Conservation (phyloP, 2,329 filamentous ascomycete genomes). For the Rugonectria rugulosa region DNA sequence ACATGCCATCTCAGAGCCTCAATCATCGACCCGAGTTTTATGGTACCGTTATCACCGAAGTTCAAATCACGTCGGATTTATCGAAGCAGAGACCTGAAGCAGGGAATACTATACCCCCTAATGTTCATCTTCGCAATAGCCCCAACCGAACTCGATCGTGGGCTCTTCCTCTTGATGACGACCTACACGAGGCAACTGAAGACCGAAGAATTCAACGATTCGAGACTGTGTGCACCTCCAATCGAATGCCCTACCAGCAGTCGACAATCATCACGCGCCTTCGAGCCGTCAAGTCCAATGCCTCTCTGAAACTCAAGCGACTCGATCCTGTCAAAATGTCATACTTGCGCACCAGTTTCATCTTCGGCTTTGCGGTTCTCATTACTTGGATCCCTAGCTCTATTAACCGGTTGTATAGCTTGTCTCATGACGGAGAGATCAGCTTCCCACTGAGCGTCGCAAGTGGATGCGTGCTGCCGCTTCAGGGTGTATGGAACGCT, state of each 20-base stretch:
- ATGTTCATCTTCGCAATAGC: conserved; percentile 24
- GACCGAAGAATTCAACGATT: conserved; percentile 34
- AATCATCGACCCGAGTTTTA: conserved; percentile 46
- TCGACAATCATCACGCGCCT: conserved; percentile 33
- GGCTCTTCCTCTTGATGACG: conserved; percentile 26
- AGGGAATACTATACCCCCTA: conserved; percentile 19
- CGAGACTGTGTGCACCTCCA: conserved; percentile 41
- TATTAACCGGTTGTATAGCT: conserved; percentile 75
- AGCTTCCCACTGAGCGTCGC: conserved; percentile 73
- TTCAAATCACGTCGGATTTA: conserved; percentile 50
- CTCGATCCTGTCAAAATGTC: conserved; percentile 65
- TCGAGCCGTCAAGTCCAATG: conserved; percentile 37
- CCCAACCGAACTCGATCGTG: conserved; percentile 36
- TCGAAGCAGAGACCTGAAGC: conserved; percentile 21
- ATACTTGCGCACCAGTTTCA: conserved; percentile 67
- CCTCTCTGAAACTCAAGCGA: conserved; percentile 42
- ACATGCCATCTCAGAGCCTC: conserved; percentile 36
- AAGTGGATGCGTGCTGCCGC: conserved; percentile 74
- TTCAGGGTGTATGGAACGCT: conserved; percentile 84
- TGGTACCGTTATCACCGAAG: conserved; percentile 58
- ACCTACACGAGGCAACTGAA: conserved; percentile 22
- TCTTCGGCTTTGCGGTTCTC: conserved; percentile 65
- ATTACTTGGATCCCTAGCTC: conserved; percentile 72
- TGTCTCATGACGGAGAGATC: conserved; percentile 57
- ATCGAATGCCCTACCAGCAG: conserved; percentile 22